A percentile compares a stretch with the other conserved stretches of the same genome.
Evolutionary conservation across 352 stramenopile species (phyloP).

Genomic region (Chrysophaeum taylorii): DNA sequence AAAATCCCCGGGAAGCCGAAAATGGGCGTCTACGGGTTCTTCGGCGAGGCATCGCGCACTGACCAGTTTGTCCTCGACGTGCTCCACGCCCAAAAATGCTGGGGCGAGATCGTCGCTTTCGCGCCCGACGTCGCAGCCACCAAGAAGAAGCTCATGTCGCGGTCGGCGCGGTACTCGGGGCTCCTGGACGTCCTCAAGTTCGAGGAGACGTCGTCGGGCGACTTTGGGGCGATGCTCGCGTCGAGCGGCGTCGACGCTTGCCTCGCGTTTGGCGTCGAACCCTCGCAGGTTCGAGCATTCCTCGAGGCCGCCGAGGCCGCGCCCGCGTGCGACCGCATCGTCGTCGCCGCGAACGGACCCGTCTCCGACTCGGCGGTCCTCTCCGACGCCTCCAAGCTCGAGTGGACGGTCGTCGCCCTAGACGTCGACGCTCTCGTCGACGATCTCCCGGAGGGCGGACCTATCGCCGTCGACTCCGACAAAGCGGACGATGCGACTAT

Average conservation of each 20-base stretch:
- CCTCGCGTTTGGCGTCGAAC: conserved; percentile 30
- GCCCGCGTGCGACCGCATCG: conserved; percentile 23
- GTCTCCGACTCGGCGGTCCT: conserved; percentile 18
- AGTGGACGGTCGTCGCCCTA: background rate
- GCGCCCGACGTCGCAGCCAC: conserved; percentile 15
- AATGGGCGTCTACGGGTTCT: background rate
- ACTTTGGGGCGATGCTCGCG: conserved; percentile 21
- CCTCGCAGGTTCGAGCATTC: conserved; percentile 19
- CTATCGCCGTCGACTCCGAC: background rate
- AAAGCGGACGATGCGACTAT: background rate
- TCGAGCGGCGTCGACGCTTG: conserved; percentile 26
- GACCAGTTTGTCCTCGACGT: conserved; percentile 36
- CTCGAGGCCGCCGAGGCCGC: conserved; percentile 24
- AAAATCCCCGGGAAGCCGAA: background rate
- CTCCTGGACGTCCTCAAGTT: conserved; percentile 30
- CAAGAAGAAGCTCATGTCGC: conserved; percentile 32
- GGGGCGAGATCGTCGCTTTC: conserved; percentile 32
- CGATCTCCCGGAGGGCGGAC: background rate
- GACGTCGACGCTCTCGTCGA: background rate
- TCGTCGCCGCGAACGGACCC: conserved; percentile 23
- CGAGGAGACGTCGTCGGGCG: conserved; percentile 23
- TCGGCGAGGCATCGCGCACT: conserved; percentile 11
- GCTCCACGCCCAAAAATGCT: conserved; percentile 29
- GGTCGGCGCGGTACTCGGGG: conserved; percentile 31
- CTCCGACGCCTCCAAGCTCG: conserved; percentile 16